Evolutionary conservation across 768 basidiomycete species (phyloP).

Genomic region (Tricholoma furcatifolium): DNA sequence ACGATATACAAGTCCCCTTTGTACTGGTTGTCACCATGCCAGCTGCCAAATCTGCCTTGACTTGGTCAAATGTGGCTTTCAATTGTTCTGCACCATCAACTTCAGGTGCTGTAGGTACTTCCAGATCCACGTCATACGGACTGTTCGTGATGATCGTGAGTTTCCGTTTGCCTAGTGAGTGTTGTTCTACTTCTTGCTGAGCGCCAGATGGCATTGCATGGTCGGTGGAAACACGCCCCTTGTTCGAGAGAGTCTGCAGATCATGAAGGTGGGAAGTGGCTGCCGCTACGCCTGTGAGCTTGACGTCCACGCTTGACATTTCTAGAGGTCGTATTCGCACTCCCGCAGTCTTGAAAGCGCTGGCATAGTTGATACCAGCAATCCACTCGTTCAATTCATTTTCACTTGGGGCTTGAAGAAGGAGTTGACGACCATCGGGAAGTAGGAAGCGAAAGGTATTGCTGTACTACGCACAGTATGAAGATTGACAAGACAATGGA

Average conservation of each 20-base stretch:
- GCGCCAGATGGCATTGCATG: slow-evolving; percentile 38
- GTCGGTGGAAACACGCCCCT: slow-evolving; percentile 41
- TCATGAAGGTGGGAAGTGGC: slow-evolving; percentile 83
- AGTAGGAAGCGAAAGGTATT: slow-evolving; percentile 78
- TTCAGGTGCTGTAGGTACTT: slow-evolving; percentile 51
- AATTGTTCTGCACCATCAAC: slow-evolving; percentile 64
- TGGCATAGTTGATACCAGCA: slow-evolving; percentile 88
- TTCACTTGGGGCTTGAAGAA: slow-evolving; percentile 72
- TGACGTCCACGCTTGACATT: slow-evolving; percentile 68
- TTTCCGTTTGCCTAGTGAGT: slow-evolving; percentile 24
- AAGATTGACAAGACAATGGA: neutral
- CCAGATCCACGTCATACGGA: slow-evolving; percentile 33
- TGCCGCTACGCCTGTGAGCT: slow-evolving; percentile 81
- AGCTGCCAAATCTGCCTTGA: slow-evolving; percentile 81
- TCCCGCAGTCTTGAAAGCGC: slow-evolving; percentile 84
- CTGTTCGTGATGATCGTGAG: slow-evolving; percentile 27
- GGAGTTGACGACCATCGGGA: slow-evolving; percentile 75
- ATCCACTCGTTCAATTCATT: slow-evolving; percentile 89
- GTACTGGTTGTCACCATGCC: slow-evolving; percentile 31
- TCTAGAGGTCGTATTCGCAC: slow-evolving; percentile 76
- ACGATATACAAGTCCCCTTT: slow-evolving; percentile 15
- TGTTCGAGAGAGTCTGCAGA: slow-evolving; percentile 39
- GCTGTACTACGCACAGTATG: slow-evolving; percentile 43
- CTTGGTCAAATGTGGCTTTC: slow-evolving; percentile 81
- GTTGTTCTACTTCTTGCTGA: slow-evolving; percentile 19